phyloP scores from a whole-genome alignment of 306 rosid species.

The Sicyos edulis region DNA sequence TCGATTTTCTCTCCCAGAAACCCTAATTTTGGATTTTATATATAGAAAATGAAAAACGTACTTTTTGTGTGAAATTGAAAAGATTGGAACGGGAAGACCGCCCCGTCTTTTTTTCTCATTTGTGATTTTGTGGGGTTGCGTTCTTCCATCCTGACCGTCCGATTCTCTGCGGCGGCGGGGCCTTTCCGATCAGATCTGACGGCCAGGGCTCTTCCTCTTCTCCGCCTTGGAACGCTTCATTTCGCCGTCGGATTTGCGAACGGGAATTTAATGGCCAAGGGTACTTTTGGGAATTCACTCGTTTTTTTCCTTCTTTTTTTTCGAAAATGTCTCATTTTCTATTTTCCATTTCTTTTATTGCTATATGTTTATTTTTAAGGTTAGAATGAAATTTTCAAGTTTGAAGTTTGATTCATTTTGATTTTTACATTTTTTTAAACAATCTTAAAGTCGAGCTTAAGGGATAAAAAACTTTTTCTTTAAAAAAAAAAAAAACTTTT shows the following conservation, averaged over 20 bases:
- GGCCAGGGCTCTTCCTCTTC: constrained; percentile 14
- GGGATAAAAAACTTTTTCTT: no score
- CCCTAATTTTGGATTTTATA: constrained; percentile 9
- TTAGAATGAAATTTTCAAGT: no score
- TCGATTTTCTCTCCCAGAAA: neutral
- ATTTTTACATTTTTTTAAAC: no score
- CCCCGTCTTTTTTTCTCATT: constrained; percentile 11
- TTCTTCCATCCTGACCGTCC: neutral
- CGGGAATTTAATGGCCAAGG: neutral
- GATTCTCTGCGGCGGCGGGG: constrained; percentile 1
- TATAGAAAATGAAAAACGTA: constrained; percentile 1
- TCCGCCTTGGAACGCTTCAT: neutral
- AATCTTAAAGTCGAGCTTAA: no score
- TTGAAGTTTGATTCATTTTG: no score
- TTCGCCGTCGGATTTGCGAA: neutral
- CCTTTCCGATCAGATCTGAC: constrained; percentile 11
- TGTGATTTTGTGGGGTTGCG: constrained; percentile 16
- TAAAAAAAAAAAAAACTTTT: no score
- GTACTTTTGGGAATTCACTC: neutral
- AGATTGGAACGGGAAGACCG: constrained; percentile 21
- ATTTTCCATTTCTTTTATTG: no score
- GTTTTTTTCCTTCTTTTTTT: neutral
- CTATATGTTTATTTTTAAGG: no score
- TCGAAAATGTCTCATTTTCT: neutral
- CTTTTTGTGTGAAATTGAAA: constrained; percentile 16